A percentile compares a stretch with the other conserved stretches of the same genome.
These are phyloP conservation scores for Populus trichocarpa DNA, from an alignment of 441 rosid species.

Conservation along the genomic window DNA sequence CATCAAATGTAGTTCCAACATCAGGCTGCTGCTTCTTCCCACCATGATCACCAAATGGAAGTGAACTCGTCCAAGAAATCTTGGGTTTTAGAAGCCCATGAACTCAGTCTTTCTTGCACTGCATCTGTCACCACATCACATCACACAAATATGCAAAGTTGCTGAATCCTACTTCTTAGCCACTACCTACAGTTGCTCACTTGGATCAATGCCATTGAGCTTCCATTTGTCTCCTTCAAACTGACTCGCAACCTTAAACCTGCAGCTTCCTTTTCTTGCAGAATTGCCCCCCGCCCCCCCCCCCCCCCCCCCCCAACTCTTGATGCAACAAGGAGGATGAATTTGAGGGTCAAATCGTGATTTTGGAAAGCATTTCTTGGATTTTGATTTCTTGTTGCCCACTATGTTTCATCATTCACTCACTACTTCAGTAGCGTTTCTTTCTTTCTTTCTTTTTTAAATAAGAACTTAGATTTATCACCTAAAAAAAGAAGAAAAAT, in stretches of 20 bases:
- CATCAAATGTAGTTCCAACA: constrained; percentile 35
- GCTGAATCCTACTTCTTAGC: too few relatives aligned
- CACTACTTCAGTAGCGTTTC: too few relatives aligned
- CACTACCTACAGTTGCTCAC: constrained; percentile 30
- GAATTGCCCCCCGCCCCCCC: too few relatives aligned
- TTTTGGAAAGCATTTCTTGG: too few relatives aligned
- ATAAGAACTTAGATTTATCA: too few relatives aligned
- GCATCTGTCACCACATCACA: constrained; percentile 40
- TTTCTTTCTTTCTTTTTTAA: too few relatives aligned
- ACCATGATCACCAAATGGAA: constrained; percentile 48
- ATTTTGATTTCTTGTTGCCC: too few relatives aligned
- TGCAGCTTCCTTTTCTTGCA: constrained; percentile 12
- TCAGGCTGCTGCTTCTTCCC: constrained; percentile 34
- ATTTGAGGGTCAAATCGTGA: too few relatives aligned
- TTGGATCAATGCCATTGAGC: constrained; percentile 57
- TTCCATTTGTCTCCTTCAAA: constrained; percentile 61
- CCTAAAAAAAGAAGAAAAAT: too few relatives aligned
- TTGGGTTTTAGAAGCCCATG: constrained; percentile 25
- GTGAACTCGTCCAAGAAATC: constrained; percentile 36
- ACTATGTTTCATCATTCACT: too few relatives aligned
- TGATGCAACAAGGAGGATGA: too few relatives aligned
- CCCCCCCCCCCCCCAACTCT: too few relatives aligned
- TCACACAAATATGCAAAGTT: neutral
- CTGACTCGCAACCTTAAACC: constrained; percentile 53
- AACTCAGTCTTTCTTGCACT: constrained; percentile 61